Base-by-base conservation (phyloP, 2,329 filamentous ascomycete genomes). In the Aspergillus ibericus region DNA sequence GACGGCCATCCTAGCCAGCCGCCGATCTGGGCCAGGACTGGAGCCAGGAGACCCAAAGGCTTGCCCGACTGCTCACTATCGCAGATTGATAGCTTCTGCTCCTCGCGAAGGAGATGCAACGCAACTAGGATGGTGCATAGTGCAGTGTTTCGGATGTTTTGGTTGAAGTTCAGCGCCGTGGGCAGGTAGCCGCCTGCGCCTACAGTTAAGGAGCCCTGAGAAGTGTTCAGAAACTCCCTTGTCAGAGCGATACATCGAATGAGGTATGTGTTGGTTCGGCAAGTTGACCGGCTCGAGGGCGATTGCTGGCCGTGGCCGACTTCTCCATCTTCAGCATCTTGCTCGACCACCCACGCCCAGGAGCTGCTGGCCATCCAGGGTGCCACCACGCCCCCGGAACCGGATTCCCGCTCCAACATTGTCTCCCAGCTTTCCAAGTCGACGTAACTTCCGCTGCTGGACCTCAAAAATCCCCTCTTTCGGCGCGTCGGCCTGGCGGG, bases 81-180 rank as follows among this genome's bases (percentile, higher is more conserved):
- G 55, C 80, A 77, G 3, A 88, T 83, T 60, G 91, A 86, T 1
- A 99, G 83, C 70, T 96, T 98, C 62, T 90, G 83, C 72, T 99
- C 95, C 72, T 99, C 93, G 0, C 90, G 83, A n/a, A 96, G 79
- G 3, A 98, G 80, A 76, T 99, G 95, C 12, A 99, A 80, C 0
- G 85, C 89, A 38, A 88, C 79, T 63, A 96, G 80, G 36, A 93
- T 83, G 53, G 90, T 81, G 68, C 90, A 84, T 70, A 88, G 78
- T 34, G 89, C 82, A 55, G 86, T 87, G 56, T 83, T 81, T 44
- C 86, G 83, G 51, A 81, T 80, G 57, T 85, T 84, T 53, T 78
- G 77, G 36, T 83, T 78, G 55, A 80, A 83, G 53, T 82, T 76
- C 62, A 68, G 72, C 32, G 74, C 84, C 0, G 87, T 90, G 27